Conservation (phyloP, 2,329 filamentous ascomycete genomes). For the Pseudogymnoascus sp. region DNA sequence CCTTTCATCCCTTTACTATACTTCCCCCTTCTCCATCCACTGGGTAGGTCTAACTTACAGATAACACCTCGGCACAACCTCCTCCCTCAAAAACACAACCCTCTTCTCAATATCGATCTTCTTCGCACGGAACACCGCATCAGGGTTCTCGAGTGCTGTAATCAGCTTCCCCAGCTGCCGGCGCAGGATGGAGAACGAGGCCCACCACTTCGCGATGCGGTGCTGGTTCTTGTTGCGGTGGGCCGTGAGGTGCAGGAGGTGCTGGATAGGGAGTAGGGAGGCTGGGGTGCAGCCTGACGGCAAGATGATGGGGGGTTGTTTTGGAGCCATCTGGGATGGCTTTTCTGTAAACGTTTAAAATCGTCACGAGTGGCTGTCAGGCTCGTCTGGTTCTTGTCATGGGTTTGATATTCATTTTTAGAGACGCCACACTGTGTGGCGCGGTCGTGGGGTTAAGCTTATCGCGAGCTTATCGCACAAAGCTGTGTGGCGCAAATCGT, state of each 20-base stretch:
- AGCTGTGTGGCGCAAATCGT: background rate
- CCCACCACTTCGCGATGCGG: constrained; percentile 73
- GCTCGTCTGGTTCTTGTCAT: background rate
- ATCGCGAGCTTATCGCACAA: background rate
- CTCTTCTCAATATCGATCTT: constrained; percentile 24
- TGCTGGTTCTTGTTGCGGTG: constrained; percentile 92
- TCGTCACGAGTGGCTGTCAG: background rate
- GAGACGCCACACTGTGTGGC: background rate
- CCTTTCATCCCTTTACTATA: background rate
- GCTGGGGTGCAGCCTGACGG: background rate
- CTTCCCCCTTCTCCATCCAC: background rate
- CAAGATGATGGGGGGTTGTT: background rate
- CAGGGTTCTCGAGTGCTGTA: constrained; percentile 30
- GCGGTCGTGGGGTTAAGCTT: background rate
- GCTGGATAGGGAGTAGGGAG: constrained; percentile 33
- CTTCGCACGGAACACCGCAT: constrained; percentile 28
- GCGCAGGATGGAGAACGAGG: constrained; percentile 60
- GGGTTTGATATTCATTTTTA: constrained; percentile 7
- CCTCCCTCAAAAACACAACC: constrained; percentile 32
- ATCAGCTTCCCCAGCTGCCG: constrained; percentile 53
- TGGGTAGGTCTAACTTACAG: constrained; percentile 31
- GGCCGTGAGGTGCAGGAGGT: constrained; percentile 63
- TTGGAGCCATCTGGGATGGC: background rate
- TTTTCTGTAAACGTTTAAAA: background rate
- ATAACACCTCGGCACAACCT: constrained; percentile 36